Conservation (phyloP, 2,329 filamentous ascomycete species). For the Sclerotinia spermophila region DNA sequence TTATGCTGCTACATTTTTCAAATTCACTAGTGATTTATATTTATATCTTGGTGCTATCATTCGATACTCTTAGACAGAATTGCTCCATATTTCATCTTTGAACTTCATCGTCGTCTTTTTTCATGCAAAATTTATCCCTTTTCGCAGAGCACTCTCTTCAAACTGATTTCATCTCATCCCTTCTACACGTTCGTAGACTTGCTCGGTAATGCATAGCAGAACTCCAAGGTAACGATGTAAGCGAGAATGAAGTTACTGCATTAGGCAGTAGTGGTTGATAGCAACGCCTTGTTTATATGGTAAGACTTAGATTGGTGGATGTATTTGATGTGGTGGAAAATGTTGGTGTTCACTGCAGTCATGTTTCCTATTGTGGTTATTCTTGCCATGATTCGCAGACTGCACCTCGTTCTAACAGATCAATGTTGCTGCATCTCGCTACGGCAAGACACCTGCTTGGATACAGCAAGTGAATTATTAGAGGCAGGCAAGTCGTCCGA, state of each 20-base stretch:
- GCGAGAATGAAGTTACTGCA: background rate
- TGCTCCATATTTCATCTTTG: background rate
- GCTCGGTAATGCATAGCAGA: background rate
- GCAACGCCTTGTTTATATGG: background rate
- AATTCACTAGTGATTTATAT: background rate
- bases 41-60: background rate
- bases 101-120: accelerated
- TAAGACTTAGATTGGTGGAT: background rate
- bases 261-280: background rate
- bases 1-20: background rate
- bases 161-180: background rate
- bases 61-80: background rate
- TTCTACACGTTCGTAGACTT: accelerated
- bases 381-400: background rate
- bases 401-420: too few relatives aligned
- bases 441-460: background rate
- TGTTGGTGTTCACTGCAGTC: background rate
- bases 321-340: background rate
- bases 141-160: accelerated
- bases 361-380: background rate
- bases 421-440: accelerated
- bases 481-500: too few relatives aligned
- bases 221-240: background rate
- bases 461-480: too few relatives aligned
- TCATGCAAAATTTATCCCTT: background rate